Base-by-base conservation (phyloP, 345 rosid species). In the Excoecaria agallocha region DNA sequence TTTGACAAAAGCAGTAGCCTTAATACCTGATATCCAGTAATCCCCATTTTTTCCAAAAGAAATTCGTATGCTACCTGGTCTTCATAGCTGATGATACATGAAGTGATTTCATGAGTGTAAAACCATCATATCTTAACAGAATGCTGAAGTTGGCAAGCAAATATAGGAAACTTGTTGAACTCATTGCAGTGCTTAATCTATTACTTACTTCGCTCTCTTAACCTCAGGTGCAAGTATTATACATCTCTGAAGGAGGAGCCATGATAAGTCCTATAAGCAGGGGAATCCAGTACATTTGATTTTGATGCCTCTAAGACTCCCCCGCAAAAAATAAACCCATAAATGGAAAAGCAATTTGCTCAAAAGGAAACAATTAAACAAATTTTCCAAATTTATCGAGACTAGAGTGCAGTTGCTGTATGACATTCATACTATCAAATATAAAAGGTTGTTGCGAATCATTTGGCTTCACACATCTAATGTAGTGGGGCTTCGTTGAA, bases 401-500 rank as follows among this genome's bases (percentile, higher is more conserved):
- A 78, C 97, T 93, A 73, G 93, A 94, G 45, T 95, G 95, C 78
- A 94, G 78, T 50, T 94, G 97, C 79, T 89, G 98, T 86, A 88
- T 74, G 77, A 92, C 89, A 83, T 79, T 85, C 45, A 58, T 43
- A 69, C 83, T 92, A 61, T 92, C 86, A 80, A 90, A 91, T 79
- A 89, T 57, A 54, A 74, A 76, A 80, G 98, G 93, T 77, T 85
- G 82, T 71, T 89, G 76, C 19, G 76, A 77, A 80, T 77, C 83
- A 72, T 94, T 94, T 73, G 97, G 97, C 89, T 92, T 92, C 70
- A 94, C 89, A 78, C 98, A 94, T 88, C 98, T 86, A 67, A 94
- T 89, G 82, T 92, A 94, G 84, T 90, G 91, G 59, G 97, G 98
- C 71, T 90, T 90, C 12, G 94, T 89, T 77, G 86, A 87, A 84